Evolutionary conservation across 352 stramenopile genomes (phyloP).

Genomic region (Phytophthora citrophthora): DNA sequence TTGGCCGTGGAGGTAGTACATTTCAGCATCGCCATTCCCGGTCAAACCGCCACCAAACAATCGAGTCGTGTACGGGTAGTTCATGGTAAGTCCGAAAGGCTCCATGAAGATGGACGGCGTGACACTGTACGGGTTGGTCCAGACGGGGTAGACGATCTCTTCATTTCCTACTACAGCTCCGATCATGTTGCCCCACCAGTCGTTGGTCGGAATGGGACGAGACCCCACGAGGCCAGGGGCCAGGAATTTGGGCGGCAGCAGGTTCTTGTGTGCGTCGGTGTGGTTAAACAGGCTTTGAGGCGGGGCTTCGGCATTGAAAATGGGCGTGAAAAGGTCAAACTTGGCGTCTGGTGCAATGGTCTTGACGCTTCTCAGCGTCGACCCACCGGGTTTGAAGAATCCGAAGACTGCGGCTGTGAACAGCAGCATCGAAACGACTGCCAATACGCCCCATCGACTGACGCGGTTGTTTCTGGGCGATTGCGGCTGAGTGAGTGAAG

Average conservation of each 20-base stretch:
- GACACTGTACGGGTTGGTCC: slow-evolving; percentile 71
- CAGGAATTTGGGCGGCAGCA: slow-evolving; percentile 64
- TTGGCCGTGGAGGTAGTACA: slow-evolving; percentile 59
- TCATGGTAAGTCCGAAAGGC: slow-evolving; percentile 57
- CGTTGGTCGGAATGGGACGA: slow-evolving; percentile 67
- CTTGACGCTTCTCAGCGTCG: slow-evolving; percentile 22
- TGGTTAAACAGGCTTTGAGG: slow-evolving; percentile 31
- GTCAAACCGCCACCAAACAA: slow-evolving; percentile 53
- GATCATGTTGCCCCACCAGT: slow-evolving; percentile 84
- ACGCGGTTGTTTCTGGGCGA: neutral
- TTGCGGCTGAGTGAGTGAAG: slow-evolving; percentile 9
- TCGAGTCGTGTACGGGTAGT: slow-evolving; percentile 62
- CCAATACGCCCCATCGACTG: slow-evolving; percentile 24
- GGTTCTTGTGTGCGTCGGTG: slow-evolving; percentile 39
- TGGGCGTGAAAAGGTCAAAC: slow-evolving; percentile 40
- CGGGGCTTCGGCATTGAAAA: slow-evolving; percentile 38
- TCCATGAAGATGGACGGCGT: slow-evolving; percentile 43
- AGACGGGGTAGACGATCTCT: slow-evolving; percentile 59
- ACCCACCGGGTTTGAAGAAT: slow-evolving; percentile 18
- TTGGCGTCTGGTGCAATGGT: slow-evolving; percentile 26
- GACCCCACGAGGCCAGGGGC: slow-evolving; percentile 47
- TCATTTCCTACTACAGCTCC: slow-evolving; percentile 30
- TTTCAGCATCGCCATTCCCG: slow-evolving; percentile 50
- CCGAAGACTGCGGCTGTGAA: slow-evolving; percentile 23
- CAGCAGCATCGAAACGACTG: slow-evolving; percentile 24